phyloP scores from a whole-genome alignment of 1,284 basidiomycete species.

The Dichomitus squalens region DNA sequence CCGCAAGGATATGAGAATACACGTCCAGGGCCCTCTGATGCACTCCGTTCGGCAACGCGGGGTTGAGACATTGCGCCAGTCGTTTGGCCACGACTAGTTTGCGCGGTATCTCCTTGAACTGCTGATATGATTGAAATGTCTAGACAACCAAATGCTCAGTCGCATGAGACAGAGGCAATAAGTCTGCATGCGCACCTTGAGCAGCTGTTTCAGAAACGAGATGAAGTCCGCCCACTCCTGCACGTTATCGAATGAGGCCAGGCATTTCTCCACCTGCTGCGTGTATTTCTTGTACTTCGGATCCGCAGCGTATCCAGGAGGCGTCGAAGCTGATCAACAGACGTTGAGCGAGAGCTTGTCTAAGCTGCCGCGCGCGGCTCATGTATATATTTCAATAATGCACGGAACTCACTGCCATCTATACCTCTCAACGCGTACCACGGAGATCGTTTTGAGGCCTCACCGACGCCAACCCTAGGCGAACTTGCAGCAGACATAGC shows the following conservation, averaged over 20 bases:
- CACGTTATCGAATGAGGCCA: constrained; percentile 93
- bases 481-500: constrained; percentile 26
- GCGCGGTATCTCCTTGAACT: constrained; percentile 94
- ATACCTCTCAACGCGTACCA: constrained; percentile 24
- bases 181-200: constrained; percentile 61
- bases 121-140: constrained; percentile 90
- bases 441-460: constrained; percentile 18
- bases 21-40: constrained; percentile 97
- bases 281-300: constrained; percentile 97
- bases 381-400: neutral
- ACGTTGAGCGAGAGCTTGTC: neutral
- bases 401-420: constrained; percentile 23
- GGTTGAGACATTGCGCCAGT: constrained; percentile 95
- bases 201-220: constrained; percentile 91
- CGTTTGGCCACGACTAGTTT: constrained; percentile 96
- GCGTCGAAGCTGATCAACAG: constrained; percentile 18
- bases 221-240: constrained; percentile 99
- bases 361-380: neutral
- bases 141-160: constrained; percentile 35
- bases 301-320: constrained; percentile 67
- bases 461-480: constrained; percentile 15
- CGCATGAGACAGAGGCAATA: neutral
- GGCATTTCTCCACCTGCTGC: constrained; percentile 87
- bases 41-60: constrained; percentile 94
- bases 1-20: constrained; percentile 88